These are phyloP conservation scores for Sclerospora graminicola DNA, from an alignment of 352 stramenopile species.

Conservation along the genomic window DNA sequence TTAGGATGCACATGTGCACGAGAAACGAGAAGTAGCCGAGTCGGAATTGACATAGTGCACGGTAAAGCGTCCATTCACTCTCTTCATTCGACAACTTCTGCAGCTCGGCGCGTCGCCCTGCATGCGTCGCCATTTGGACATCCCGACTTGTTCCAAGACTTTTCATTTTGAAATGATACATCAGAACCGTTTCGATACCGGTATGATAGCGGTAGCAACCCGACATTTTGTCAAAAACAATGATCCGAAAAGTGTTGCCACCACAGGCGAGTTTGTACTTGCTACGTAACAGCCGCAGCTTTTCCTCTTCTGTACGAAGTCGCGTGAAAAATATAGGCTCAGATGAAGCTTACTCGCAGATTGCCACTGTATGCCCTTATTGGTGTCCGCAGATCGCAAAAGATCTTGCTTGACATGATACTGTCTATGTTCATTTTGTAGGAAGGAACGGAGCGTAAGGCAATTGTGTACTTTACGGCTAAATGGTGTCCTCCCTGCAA, in stretches of 20 bases:
- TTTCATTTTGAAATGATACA: too few relatives aligned
- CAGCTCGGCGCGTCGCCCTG: conserved; percentile 53
- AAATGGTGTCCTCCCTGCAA: conserved; percentile 89
- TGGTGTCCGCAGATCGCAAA: neutral
- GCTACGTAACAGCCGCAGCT: conserved; percentile 15
- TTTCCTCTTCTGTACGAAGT: conserved; percentile 34
- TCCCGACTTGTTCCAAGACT: conserved; percentile 15
- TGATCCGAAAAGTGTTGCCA: conserved; percentile 33
- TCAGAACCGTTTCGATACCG: too few relatives aligned
- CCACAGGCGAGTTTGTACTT: conserved; percentile 10
- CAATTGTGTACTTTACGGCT: conserved; percentile 85
- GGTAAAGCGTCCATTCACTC: conserved; percentile 65
- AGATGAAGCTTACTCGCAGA: conserved; percentile 61
- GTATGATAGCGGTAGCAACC: too few relatives aligned
- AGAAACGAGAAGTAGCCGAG: conserved; percentile 85
- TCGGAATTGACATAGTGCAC: conserved; percentile 68
- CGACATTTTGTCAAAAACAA: too few relatives aligned
- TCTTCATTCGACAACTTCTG: conserved; percentile 53
- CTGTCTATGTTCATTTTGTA: conserved; percentile 12
- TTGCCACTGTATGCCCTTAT: conserved; percentile 37
- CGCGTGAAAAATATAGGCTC: conserved; percentile 69
- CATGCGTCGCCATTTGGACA: conserved; percentile 46
- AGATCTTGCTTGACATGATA: neutral
- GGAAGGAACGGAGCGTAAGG: conserved; percentile 51
- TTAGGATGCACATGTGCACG: conserved; percentile 84